Evolutionary conservation across 768 basidiomycete species (phyloP).

Genomic region (Amanita pseudoporphyria): DNA sequence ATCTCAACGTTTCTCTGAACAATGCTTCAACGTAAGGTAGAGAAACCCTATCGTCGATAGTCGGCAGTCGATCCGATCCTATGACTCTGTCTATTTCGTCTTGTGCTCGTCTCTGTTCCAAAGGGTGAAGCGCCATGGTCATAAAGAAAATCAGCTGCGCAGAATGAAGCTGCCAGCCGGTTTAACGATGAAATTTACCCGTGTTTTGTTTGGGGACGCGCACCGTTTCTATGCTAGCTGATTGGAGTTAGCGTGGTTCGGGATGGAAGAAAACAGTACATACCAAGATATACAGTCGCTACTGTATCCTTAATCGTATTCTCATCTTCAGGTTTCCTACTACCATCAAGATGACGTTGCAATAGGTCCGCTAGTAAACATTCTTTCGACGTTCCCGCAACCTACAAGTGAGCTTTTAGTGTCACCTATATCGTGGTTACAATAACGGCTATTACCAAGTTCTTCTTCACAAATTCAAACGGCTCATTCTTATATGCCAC

Average conservation of each 20-base stretch:
- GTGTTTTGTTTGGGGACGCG: too few species aligned
- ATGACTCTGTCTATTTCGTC: slow-evolving; percentile 11
- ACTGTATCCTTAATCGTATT: background rate
- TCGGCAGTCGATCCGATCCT: slow-evolving; percentile 8
- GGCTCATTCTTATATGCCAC: background rate
- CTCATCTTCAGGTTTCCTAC: background rate
- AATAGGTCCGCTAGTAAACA: background rate
- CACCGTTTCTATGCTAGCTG: background rate
- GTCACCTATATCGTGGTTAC: too few species aligned
- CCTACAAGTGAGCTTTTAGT: too few species aligned
- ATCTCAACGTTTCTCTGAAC: slow-evolving; percentile 6
- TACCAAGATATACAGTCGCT: background rate
- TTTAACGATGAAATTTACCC: too few species aligned
- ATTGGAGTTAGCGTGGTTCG: background rate
- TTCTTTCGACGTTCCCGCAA: background rate
- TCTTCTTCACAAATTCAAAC: background rate
- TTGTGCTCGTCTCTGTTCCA: slow-evolving; percentile 7
- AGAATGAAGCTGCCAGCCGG: too few species aligned
- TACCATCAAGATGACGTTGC: background rate
- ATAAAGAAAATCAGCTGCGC: slow-evolving; percentile 3
- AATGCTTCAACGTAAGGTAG: slow-evolving; percentile 9
- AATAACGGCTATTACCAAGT: slow-evolving; percentile 1
- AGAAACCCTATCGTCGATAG: background rate
- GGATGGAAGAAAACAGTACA: background rate
- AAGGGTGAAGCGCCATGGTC: slow-evolving; percentile 7